Evolutionary conservation across 1,284 basidiomycete genomes (phyloP), one percentile per base, ranked within the genome.

Genomic region (Puccinia triticina): DNA sequence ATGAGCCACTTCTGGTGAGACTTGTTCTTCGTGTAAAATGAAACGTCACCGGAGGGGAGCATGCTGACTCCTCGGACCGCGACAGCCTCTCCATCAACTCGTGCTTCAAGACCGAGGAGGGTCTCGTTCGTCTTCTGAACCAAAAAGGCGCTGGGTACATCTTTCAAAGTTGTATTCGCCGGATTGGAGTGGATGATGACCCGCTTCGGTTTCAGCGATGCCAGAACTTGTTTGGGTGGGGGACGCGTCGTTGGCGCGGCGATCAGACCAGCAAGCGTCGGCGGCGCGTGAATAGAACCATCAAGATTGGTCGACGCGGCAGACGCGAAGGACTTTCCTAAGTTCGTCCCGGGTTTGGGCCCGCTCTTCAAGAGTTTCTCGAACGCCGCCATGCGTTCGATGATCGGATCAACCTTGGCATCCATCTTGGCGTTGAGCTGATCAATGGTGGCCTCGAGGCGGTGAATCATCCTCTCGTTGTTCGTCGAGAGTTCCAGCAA

Each of bases 1-100:
- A 37, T 57, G 10, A 74, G 50, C 72, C 72, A 74, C 21, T 43
- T 74, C 48, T 74, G 50, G 29, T 74, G 72, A 26, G 43, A 21
- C 23, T 21, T 1, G 46, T 72, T 72, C 18, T 50, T 53, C 34
- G 23, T 37, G 12, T 71, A 71, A 23, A 71, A 71, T 18, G 29
- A 43, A 43, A 71, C 67, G 21, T 71, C 23, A 2, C 67, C 43
- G 43, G 32, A 37, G 2, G 29, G 29, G 1, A 71, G 10, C 16
- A 71, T 32, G 40, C 40, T 34, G 29, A 32, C 14, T 3, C 2
- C 67, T 12, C 34, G 34, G 26, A 67, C 21, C 4, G 64, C 21
- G 8, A 67, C 37, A 5, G 64, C 10, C 14, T 71, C n/a, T 37
- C 67, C 67, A 26, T 26, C 23, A 11, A 71, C 67, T 21, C 10